Percentiles rank a stretch among this genome's conserved stretches.
These are phyloP conservation scores for Zostera marina DNA, from an alignment of 116 monocot genomes.

Conservation along the genomic window DNA sequence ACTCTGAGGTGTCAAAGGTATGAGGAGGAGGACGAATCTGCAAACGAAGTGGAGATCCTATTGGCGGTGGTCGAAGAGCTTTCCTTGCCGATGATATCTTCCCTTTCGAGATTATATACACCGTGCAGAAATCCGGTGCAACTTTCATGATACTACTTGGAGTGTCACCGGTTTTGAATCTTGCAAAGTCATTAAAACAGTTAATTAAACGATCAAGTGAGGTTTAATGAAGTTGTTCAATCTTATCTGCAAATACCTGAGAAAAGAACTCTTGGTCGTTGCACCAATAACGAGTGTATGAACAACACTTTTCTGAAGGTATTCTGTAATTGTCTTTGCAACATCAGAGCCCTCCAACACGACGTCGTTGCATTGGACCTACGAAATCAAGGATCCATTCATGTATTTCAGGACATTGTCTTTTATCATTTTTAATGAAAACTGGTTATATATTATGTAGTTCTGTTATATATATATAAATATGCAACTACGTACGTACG, in stretches of 20 bases:
- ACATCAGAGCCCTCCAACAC: conserved; percentile 36
- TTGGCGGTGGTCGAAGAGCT: conserved; percentile 27
- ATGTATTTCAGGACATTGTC: no score
- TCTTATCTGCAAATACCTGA: conserved; percentile 30
- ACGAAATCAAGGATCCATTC: not conserved
- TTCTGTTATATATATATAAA: not conserved
- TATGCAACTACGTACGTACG: conserved; percentile 1
- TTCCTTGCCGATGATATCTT: conserved; percentile 27
- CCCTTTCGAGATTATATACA: conserved; percentile 30
- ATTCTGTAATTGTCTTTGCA: conserved; percentile 39
- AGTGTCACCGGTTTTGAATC: conserved; percentile 51
- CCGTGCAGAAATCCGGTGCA: conserved; percentile 32
- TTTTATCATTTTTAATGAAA: no score
- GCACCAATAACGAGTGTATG: conserved; percentile 60
- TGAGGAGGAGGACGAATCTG: conserved; percentile 11
- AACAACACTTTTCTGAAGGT: conserved; percentile 18
- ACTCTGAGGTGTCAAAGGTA: not conserved
- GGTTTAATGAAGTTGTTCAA: no score
- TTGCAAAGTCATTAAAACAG: conserved; percentile 5
- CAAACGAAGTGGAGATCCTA: conserved; percentile 7
- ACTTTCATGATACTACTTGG: conserved; percentile 15
- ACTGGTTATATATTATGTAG: no score
- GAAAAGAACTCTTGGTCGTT: conserved; percentile 28
- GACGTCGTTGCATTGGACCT: conserved; percentile 45
- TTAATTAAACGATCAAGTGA: no score